Conservation (phyloP, 2,329 filamentous ascomycete genomes). For the Cladosporium colombiae region DNA sequence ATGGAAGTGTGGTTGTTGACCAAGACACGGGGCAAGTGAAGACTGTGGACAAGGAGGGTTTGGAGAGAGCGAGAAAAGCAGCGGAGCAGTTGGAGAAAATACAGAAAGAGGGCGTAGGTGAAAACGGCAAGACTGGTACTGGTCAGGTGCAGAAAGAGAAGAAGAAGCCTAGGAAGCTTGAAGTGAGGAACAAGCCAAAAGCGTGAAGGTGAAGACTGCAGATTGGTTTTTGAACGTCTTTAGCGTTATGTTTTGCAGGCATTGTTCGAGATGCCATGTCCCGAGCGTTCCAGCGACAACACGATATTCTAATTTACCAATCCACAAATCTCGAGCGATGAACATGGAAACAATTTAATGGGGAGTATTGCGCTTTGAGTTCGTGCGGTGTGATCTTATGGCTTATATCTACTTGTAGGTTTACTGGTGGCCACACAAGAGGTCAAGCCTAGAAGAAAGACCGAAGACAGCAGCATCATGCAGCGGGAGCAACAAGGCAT, state of each 20-base stretch:
- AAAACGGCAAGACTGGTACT: neutral
- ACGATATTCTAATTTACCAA: too few relatives aligned
- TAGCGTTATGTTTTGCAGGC: neutral
- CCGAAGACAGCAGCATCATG: too few relatives aligned
- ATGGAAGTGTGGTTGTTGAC: conserved; percentile 18
- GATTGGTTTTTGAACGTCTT: neutral
- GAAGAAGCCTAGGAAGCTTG: conserved; percentile 19
- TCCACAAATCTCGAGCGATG: neutral
- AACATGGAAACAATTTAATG: neutral
- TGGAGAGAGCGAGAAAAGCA: conserved; percentile 14
- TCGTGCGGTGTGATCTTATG: neutral
- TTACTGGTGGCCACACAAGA: neutral
- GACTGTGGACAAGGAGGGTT: conserved; percentile 7
- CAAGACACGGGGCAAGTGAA: conserved; percentile 9
- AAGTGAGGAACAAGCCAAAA: conserved; percentile 4
- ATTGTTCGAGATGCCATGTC: neutral
- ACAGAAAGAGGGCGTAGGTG: neutral
- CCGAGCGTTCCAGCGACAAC: neutral
- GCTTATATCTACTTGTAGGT: neutral
- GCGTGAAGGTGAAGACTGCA: neutral
- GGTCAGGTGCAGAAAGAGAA: conserved; percentile 6
- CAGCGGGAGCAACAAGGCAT: too few relatives aligned
- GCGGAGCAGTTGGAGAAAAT: conserved; percentile 7
- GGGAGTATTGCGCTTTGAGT: neutral
- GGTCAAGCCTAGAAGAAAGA: too few relatives aligned